These are phyloP conservation scores for Aureobasidium namibiae DNA, from an alignment of 2,329 filamentous ascomycete species.

Conservation along the genomic window DNA sequence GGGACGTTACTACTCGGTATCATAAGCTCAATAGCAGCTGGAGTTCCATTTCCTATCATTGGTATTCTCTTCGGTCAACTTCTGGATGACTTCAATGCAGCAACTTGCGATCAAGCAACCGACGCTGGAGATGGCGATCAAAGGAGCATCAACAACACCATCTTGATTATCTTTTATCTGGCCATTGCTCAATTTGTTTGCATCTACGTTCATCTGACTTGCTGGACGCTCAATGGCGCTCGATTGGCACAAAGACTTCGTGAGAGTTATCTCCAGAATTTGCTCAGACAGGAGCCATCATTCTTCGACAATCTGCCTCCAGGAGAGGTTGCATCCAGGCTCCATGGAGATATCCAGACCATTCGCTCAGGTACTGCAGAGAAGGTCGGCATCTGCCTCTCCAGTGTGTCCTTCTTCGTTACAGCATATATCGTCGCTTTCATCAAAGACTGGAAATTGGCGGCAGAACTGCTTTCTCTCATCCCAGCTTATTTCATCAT, in stretches of 20 bases:
- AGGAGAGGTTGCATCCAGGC: conserved; percentile 54
- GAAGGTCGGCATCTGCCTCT: conserved; percentile 59
- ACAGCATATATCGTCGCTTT: conserved; percentile 61
- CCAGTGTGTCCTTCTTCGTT: conserved; percentile 56
- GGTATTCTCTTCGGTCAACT: conserved; percentile 58
- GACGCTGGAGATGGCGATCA: conserved; percentile 29
- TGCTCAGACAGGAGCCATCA: conserved; percentile 53
- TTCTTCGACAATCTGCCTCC: conserved; percentile 57
- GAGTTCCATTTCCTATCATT: conserved; percentile 55
- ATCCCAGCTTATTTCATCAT: conserved; percentile 56
- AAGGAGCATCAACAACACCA: conserved; percentile 45
- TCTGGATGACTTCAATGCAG: conserved; percentile 52
- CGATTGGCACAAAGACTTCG: conserved; percentile 56
- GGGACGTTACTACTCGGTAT: conserved; percentile 14
- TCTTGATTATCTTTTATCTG: conserved; percentile 55
- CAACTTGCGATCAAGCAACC: conserved; percentile 41
- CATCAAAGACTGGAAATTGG: conserved; percentile 53
- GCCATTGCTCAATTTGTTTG: conserved; percentile 54
- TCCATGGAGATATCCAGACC: conserved; percentile 58
- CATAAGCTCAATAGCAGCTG: conserved; percentile 44
- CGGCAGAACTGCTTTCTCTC: conserved; percentile 55
- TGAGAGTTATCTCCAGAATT: conserved; percentile 49
- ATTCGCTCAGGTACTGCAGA: conserved; percentile 62
- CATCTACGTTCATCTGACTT: conserved; percentile 57
- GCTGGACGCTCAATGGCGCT: conserved; percentile 57